phyloP scores from a whole-genome alignment of 2,329 filamentous ascomycete genomes.

The Ustulina deusta region DNA sequence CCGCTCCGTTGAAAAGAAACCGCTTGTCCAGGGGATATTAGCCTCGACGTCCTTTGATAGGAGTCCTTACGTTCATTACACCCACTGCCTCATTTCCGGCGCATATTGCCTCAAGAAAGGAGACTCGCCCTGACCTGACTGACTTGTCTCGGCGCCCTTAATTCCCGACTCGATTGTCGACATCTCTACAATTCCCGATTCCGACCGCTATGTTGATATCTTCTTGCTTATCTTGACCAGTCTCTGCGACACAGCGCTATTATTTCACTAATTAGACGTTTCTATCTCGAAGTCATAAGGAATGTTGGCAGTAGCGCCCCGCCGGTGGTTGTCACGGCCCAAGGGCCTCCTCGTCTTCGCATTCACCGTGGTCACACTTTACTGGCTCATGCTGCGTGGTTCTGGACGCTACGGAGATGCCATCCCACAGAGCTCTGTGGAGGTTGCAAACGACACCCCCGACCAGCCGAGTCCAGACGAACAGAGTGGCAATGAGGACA shows the following conservation, averaged over 20 bases:
- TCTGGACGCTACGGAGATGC: conserved; percentile 45
- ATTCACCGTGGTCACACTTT: conserved; percentile 57
- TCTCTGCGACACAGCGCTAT: conserved; percentile 11
- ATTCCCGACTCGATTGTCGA: neutral
- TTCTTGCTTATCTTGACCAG: conserved; percentile 15
- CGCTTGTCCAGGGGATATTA: conserved; percentile 13
- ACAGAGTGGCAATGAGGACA: neutral
- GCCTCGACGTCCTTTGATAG: conserved; percentile 54
- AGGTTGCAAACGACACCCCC: conserved; percentile 12
- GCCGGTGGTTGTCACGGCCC: conserved; percentile 55
- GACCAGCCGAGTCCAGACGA: conserved; percentile 27
- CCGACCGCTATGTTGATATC: conserved; percentile 25
- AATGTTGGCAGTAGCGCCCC: conserved; percentile 52
- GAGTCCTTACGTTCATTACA: conserved; percentile 52
- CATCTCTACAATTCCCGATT: conserved; percentile 22
- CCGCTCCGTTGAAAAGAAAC: conserved; percentile 14
- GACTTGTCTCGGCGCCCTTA: neutral
- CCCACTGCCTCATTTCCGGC: conserved; percentile 11
- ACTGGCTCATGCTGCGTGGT: conserved; percentile 58
- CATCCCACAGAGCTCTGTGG: conserved; percentile 19
- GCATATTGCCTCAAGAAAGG: neutral
- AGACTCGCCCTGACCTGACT: neutral
- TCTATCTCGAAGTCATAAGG: conserved; percentile 31
- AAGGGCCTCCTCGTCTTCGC: conserved; percentile 57
- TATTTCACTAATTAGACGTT: neutral